Evolutionary conservation across 345 rosid genomes (phyloP).

Genomic region (Mallotus nudiflorus): DNA sequence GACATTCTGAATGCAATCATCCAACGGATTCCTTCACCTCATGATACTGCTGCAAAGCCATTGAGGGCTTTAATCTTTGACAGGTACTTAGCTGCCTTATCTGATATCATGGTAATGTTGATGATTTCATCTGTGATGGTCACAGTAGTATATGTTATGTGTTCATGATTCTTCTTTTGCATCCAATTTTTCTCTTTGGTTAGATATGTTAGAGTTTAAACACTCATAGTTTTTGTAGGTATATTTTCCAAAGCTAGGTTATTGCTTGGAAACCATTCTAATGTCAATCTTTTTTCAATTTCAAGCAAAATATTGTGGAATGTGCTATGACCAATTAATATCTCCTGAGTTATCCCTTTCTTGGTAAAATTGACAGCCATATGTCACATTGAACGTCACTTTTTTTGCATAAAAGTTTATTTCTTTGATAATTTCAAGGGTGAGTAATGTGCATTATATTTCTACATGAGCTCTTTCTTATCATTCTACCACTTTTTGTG

Average conservation of each 20-base stretch:
- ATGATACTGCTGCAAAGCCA: conserved; percentile 57
- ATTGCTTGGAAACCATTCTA: not conserved
- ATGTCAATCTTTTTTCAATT: not conserved
- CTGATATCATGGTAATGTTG: not conserved
- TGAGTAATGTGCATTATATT: not conserved
- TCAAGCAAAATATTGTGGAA: not conserved
- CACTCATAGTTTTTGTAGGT: not conserved
- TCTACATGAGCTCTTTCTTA: not conserved
- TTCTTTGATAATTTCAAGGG: not conserved
- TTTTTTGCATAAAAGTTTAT: not conserved
- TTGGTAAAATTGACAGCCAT: not conserved
- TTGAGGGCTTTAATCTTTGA: conserved; percentile 92
- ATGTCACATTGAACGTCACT: not conserved
- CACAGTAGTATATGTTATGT: not conserved
- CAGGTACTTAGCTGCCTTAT: conserved; percentile 53
- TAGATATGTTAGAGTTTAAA: not conserved
- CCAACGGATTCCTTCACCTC: conserved; percentile 78
- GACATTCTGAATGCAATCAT: conserved; percentile 85
- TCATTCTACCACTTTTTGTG: not conserved
- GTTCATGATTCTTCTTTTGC: not conserved
- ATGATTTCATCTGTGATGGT: not conserved
- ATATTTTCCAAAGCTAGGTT: not conserved
- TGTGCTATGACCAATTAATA: too few relatives aligned
- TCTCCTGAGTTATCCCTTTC: too few relatives aligned
- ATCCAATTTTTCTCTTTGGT: not conserved